A percentile compares a stretch with the other conserved stretches of the same genome.
Conservation (phyloP, 768 basidiomycete genomes). For the Tulasnella sp. region DNA sequence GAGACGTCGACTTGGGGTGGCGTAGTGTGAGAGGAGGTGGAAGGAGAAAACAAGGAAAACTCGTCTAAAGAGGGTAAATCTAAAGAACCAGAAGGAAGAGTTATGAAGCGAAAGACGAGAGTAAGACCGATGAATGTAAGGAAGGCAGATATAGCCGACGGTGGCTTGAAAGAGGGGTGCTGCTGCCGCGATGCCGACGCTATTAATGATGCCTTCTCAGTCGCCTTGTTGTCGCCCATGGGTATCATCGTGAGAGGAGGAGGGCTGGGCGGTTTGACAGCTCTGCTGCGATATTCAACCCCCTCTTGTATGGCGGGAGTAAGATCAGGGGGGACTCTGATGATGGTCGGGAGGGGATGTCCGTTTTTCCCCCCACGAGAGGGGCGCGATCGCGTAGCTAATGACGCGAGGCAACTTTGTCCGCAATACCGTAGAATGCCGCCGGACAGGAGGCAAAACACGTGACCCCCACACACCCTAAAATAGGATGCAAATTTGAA, state of each 20-base stretch:
- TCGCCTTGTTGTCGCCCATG: background rate
- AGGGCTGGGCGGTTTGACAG: background rate
- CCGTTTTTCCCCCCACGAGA: background rate
- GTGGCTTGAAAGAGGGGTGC: background rate
- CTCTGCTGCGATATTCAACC: background rate
- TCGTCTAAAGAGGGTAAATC: background rate
- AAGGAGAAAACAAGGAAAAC: background rate
- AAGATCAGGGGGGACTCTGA: background rate
- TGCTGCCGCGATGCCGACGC: background rate
- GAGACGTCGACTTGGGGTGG: slow-evolving; percentile 10
- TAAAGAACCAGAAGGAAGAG: background rate
- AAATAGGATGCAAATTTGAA: too few relatives aligned
- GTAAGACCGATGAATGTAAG: background rate
- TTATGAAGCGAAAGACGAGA: background rate
- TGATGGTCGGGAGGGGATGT: background rate
- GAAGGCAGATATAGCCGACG: background rate
- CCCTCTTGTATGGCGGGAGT: background rate
- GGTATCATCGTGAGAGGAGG: background rate
- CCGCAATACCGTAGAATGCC: too few relatives aligned
- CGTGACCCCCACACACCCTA: too few relatives aligned
- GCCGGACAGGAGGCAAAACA: too few relatives aligned
- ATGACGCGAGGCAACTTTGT: too few relatives aligned
- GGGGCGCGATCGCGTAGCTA: background rate
- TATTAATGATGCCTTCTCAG: background rate
- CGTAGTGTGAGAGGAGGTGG: background rate